Conservation (phyloP, 1,284 basidiomycete genomes). For the Sutorius eximius region DNA sequence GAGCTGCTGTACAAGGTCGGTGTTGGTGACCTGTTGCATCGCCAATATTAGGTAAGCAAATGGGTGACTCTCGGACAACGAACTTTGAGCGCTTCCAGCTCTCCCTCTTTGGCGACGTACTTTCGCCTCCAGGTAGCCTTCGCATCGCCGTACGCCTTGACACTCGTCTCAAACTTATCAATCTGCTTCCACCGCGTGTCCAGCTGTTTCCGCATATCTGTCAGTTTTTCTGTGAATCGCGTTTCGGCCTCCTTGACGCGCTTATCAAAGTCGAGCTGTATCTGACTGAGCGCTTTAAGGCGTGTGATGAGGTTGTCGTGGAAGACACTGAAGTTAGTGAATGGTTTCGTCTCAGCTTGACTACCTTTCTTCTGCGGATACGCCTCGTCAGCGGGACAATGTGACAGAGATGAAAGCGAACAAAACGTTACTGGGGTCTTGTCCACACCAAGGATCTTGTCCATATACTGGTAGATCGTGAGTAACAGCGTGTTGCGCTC, state of each 20-base stretch:
- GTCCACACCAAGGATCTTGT: conserved; percentile 89
- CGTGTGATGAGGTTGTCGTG: conserved; percentile 92
- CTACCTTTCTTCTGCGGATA: conserved; percentile 61
- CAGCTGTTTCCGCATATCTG: conserved; percentile 82
- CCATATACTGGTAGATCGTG: conserved; percentile 93
- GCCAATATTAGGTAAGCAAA: neutral
- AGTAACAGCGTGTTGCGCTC: conserved; percentile 90
- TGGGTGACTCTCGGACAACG: neutral
- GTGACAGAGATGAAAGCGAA: neutral
- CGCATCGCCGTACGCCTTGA: conserved; percentile 82
- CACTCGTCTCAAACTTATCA: conserved; percentile 88
- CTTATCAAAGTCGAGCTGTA: conserved; percentile 86
- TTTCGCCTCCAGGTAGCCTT: conserved; percentile 88
- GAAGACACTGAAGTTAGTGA: conserved; percentile 92
- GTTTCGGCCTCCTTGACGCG: conserved; percentile 80
- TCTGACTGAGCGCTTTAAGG: conserved; percentile 79
- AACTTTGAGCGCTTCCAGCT: conserved; percentile 84
- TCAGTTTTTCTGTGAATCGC: conserved; percentile 70
- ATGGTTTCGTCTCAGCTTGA: conserved; percentile 83
- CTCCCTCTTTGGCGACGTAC: conserved; percentile 80
- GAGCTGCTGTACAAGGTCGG: conserved; percentile 77
- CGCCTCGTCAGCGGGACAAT: neutral
- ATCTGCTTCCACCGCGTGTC: conserved; percentile 90
- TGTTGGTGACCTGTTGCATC: conserved; percentile 59
- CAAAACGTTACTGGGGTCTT: conserved; percentile 68